Percentiles rank a stretch among this genome's conserved stretches.
Conservation (phyloP, 1,284 basidiomycete species). For the Ceratobasidium theobromae region DNA sequence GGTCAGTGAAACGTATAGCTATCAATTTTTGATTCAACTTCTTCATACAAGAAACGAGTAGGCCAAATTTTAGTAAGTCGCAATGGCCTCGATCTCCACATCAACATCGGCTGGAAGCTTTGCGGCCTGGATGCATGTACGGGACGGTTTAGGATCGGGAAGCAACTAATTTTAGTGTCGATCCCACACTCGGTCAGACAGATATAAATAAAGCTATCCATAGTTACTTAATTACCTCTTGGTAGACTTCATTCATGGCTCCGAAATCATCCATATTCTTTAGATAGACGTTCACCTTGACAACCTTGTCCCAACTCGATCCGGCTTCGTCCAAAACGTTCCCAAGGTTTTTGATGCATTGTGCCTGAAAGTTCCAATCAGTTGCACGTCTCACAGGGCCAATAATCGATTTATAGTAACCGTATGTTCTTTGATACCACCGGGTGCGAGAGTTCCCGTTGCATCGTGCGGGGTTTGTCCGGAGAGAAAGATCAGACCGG, state of each 20-base stretch:
- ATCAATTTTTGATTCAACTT: no score
- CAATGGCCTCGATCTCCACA: constrained; percentile 77
- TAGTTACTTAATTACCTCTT: constrained; percentile 50
- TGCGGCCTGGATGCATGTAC: constrained; percentile 78
- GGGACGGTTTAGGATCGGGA: constrained; percentile 68
- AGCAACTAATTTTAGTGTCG: constrained; percentile 45
- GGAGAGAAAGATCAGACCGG: constrained; percentile 59
- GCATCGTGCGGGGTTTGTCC: constrained; percentile 57
- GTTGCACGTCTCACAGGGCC: background rate
- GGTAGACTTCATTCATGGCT: constrained; percentile 61
- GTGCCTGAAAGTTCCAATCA: constrained; percentile 45
- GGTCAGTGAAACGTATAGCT: no score
- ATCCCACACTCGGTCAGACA: background rate
- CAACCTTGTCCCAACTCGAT: constrained; percentile 60
- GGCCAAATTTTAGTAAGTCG: constrained; percentile 38
- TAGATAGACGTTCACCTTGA: constrained; percentile 59
- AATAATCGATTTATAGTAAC: constrained; percentile 42
- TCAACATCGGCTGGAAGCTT: constrained; percentile 74
- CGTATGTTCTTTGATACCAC: constrained; percentile 59
- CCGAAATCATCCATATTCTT: constrained; percentile 59
- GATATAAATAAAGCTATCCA: background rate
- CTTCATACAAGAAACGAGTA: no score
- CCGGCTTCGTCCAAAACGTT: constrained; percentile 55
- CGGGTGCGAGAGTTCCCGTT: constrained; percentile 51
- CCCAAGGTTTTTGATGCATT: constrained; percentile 57